Evolutionary conservation across 345 rosid species (phyloP).

Genomic region (Heritiera littoralis): DNA sequence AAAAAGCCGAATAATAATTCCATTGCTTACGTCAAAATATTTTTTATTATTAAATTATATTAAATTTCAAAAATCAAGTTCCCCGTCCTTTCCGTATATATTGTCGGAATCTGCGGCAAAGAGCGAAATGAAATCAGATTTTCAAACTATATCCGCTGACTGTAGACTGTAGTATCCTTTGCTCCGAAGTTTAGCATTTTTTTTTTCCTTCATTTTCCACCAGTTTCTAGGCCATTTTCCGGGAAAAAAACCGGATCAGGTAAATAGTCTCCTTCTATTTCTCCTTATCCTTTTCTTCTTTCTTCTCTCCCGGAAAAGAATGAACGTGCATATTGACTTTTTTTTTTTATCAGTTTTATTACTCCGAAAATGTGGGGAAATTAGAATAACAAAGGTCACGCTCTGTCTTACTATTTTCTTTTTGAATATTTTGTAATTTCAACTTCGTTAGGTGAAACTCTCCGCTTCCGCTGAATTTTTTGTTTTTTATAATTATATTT

Average conservation of each 20-base stretch:
- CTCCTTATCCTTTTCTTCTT: neutral
- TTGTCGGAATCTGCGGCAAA: neutral
- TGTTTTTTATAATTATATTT: too few species aligned
- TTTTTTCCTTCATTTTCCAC: slow-evolving; percentile 23
- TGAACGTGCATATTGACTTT: neutral
- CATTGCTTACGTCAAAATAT: too few species aligned
- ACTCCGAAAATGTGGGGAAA: slow-evolving; percentile 8
- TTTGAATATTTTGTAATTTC: neutral
- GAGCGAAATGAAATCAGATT: slow-evolving; percentile 4
- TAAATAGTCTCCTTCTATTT: slow-evolving; percentile 10
- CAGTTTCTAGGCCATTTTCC: slow-evolving; percentile 44
- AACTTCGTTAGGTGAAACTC: neutral
- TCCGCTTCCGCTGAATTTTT: neutral
- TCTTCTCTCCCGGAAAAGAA: neutral
- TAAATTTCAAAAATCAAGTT: too few species aligned
- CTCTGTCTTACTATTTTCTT: neutral
- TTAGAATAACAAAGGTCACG: neutral
- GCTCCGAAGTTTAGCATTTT: slow-evolving; percentile 21
- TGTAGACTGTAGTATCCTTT: neutral
- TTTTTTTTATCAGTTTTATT: slow-evolving; percentile 11
- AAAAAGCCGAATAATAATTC: too few species aligned
- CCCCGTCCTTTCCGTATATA: neutral
- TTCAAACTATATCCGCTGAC: neutral
- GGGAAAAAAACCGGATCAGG: slow-evolving; percentile 41
- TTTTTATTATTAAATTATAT: too few species aligned